Evolutionary conservation across 2,329 filamentous ascomycete genomes (phyloP).

Genomic region (Metarhizium guizhouense): DNA sequence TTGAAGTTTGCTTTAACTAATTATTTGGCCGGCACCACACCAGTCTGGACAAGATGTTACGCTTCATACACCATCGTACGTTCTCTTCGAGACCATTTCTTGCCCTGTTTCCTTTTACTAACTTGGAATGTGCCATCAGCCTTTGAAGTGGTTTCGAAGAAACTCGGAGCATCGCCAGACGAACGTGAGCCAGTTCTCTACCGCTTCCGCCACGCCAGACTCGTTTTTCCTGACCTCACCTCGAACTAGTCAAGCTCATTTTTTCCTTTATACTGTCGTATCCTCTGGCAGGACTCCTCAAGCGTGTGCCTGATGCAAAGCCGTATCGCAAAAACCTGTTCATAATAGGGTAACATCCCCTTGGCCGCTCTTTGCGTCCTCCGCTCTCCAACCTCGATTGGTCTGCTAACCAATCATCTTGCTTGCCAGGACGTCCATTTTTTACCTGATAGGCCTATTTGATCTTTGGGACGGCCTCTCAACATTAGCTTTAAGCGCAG

Average conservation of each 20-base stretch:
- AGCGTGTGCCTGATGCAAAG: slow-evolving; percentile 77
- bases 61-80: slow-evolving; percentile 14
- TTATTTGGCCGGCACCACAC: background rate
- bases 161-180: slow-evolving; percentile 26
- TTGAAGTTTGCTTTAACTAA: background rate
- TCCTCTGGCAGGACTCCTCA: slow-evolving; percentile 78
- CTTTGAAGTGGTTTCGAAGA: slow-evolving; percentile 24
- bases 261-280: slow-evolving; percentile 87
- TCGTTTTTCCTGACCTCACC: background rate
- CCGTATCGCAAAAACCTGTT: slow-evolving; percentile 85
- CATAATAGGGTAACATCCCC: slow-evolving; percentile 54
- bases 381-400: background rate
- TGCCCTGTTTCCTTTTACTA: background rate
- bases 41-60: background rate
- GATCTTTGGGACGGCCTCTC: slow-evolving; percentile 79
- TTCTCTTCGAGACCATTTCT: background rate
- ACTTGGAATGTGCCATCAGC: slow-evolving; percentile 12
- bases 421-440: slow-evolving; percentile 58
- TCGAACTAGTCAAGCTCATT: slow-evolving; percentile 73
- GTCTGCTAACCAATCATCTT: background rate
- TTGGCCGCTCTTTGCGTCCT: background rate
- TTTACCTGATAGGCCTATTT: slow-evolving; percentile 90
- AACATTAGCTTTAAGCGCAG: slow-evolving; percentile 71
- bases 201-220: background rate
- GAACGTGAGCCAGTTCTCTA: slow-evolving; percentile 21